Conservation (phyloP, 345 rosid genomes). For the Melastoma malabathricum region DNA sequence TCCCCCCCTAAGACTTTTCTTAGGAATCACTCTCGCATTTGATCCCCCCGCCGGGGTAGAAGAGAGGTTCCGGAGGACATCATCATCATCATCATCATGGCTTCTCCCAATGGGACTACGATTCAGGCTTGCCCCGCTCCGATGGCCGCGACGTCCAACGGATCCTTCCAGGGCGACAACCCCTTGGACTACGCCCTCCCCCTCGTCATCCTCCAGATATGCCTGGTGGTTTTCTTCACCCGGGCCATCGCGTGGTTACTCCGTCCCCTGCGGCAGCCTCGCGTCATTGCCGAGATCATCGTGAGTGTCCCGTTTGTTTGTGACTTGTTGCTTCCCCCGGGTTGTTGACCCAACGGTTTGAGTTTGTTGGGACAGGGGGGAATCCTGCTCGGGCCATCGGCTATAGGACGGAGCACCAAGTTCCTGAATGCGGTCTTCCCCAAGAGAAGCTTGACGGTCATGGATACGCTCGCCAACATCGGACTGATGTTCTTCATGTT, state of each 20-base stretch:
- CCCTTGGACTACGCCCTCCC: constrained; percentile 76
- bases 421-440: constrained; percentile 47
- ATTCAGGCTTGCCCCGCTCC: constrained; percentile 19
- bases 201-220: constrained; percentile 54
- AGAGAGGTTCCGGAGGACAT: too few species aligned
- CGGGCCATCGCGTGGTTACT: constrained; percentile 43
- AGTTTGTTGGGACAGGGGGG: constrained; percentile 43
- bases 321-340: too few species aligned
- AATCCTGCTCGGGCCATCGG: constrained; percentile 71
- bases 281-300: constrained; percentile 75
- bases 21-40: too few species aligned
- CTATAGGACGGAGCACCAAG: constrained; percentile 41
- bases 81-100: too few species aligned
- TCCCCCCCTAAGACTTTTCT: too few species aligned
- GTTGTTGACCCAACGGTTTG: not conserved
- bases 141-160: constrained; percentile 70
- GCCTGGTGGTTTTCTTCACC: constrained; percentile 46
- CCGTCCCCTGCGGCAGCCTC: constrained; percentile 55
- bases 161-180: constrained; percentile 56
- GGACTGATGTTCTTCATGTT: constrained; percentile 87
- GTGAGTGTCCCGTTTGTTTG: constrained; percentile 18
- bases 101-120: constrained; percentile 1
- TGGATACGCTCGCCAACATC: constrained; percentile 65
- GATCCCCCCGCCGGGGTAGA: too few species aligned
- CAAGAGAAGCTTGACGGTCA: constrained; percentile 53